phyloP scores from a whole-genome alignment of 176 grass and related monocot species.

The Cenchrus fungigraminus region DNA sequence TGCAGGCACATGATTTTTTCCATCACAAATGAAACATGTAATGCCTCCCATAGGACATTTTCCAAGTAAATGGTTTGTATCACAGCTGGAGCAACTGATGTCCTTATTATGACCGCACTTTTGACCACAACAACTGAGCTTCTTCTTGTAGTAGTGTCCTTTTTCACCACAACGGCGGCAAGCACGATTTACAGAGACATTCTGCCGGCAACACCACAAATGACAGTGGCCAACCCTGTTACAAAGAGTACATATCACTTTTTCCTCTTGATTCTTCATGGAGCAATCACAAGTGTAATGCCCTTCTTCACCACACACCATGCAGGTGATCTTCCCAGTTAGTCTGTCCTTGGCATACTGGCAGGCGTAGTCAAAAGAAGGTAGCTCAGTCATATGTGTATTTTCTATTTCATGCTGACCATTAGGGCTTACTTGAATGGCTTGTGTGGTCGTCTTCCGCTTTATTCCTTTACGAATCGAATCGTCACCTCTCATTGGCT shows the following conservation, averaged over 20 bases:
- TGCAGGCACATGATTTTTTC: constrained; percentile 30
- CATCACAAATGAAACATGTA: constrained; percentile 47
- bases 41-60: constrained; percentile 32
- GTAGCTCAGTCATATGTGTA: background rate
- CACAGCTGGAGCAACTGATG: constrained; percentile 37
- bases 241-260: constrained; percentile 31
- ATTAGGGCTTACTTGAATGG: background rate
- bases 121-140: background rate
- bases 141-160: constrained; percentile 26
- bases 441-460: background rate
- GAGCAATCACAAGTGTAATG: constrained; percentile 37
- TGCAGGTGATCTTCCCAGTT: constrained; percentile 20
- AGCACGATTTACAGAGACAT: constrained; percentile 16
- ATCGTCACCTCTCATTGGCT: background rate
- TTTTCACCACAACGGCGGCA: constrained; percentile 36
- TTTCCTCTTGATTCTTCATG: constrained; percentile 13
- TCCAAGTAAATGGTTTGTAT: constrained; percentile 20
- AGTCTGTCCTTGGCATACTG: constrained; percentile 29
- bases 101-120: background rate
- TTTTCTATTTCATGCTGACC: constrained; percentile 3
- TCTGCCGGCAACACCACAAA: constrained; percentile 37
- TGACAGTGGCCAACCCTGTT: constrained; percentile 38
- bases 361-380: background rate
- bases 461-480: background rate
- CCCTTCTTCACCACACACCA: constrained; percentile 37